These are phyloP conservation scores for Mortierella sp. DNA, from an alignment of 371 early-diverging fungal genomes.

Conservation along the genomic window DNA sequence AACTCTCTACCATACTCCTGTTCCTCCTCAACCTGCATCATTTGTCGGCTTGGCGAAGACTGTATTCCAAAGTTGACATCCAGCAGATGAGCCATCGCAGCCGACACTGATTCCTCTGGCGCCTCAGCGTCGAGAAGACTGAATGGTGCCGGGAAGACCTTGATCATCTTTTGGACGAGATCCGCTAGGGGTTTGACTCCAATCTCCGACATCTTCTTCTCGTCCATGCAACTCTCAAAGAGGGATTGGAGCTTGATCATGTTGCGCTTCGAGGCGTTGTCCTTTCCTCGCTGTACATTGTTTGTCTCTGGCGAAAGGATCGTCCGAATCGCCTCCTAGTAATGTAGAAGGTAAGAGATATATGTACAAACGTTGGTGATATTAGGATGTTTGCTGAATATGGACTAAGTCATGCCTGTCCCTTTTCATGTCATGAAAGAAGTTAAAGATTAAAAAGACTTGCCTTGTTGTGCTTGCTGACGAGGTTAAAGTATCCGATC, in stretches of 20 bases:
- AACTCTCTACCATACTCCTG: neutral
- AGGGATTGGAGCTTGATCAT: constrained; percentile 65
- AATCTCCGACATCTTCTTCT: constrained; percentile 60
- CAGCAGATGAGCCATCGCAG: constrained; percentile 28
- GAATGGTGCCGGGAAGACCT: constrained; percentile 38
- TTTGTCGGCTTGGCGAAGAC: neutral
- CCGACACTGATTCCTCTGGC: neutral
- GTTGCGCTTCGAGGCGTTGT: constrained; percentile 54
- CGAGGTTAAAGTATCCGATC: constrained; percentile 48
- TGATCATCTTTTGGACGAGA: constrained; percentile 58
- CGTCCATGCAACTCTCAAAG: constrained; percentile 73
- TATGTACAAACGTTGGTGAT: too few species aligned
- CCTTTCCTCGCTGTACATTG: constrained; percentile 36
- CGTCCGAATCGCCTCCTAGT: constrained; percentile 36
- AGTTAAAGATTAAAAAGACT: neutral
- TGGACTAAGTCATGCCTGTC: too few species aligned
- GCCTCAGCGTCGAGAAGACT: constrained; percentile 24
- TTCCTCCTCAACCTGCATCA: neutral
- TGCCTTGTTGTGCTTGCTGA: constrained; percentile 54
- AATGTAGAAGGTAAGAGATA: neutral
- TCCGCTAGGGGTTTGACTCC: constrained; percentile 65
- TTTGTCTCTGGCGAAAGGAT: constrained; percentile 40
- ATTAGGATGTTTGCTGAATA: too few species aligned
- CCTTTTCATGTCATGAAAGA: neutral
- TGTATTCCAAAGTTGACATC: constrained; percentile 22